Conservation (phyloP, 2,329 filamentous ascomycete genomes). For the Lasiodiplodia citricola region DNA sequence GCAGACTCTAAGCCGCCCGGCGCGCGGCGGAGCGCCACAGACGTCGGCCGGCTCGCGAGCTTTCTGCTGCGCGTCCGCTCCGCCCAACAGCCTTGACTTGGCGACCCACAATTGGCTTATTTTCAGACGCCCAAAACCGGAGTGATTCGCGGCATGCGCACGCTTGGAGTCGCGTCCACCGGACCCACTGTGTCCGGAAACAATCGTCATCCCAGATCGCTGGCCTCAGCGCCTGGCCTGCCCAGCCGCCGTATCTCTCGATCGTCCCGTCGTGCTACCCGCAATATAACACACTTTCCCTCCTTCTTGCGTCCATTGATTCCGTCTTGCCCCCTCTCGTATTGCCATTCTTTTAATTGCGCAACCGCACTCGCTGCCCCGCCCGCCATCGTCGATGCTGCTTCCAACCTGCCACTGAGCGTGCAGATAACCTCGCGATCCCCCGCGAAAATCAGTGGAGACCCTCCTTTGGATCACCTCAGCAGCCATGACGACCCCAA, state of each 20-base stretch:
- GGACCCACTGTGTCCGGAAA: conserved; percentile 7
- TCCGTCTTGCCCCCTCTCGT: conserved; percentile 4
- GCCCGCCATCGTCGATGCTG: conserved; percentile 3
- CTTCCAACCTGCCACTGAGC: background rate
- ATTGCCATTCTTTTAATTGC: conserved; percentile 8
- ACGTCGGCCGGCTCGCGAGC: background rate
- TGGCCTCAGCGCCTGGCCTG: conserved; percentile 16
- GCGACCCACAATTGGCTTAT: conserved; percentile 22
- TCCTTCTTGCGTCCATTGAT: background rate
- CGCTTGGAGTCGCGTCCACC: conserved; percentile 13
- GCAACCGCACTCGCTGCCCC: conserved; percentile 1
- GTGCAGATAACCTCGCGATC: conserved; percentile 21
- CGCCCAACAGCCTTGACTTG: conserved; percentile 10
- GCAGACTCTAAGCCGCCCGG: background rate
- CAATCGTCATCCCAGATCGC: conserved; percentile 26
- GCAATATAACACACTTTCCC: conserved; percentile 21
- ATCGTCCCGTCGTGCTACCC: conserved; percentile 23
- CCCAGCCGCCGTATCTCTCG: conserved; percentile 23
- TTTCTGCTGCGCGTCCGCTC: background rate
- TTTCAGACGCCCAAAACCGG: conserved; percentile 9
- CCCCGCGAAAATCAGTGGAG: conserved; percentile 26
- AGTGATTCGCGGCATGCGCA: conserved; percentile 16
- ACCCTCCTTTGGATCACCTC: background rate
- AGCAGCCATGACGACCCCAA: conserved; percentile 42
- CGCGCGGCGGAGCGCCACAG: conserved; percentile 15